Conservation (phyloP, 768 basidiomycete species). For the Rhodotorula toruloides region DNA sequence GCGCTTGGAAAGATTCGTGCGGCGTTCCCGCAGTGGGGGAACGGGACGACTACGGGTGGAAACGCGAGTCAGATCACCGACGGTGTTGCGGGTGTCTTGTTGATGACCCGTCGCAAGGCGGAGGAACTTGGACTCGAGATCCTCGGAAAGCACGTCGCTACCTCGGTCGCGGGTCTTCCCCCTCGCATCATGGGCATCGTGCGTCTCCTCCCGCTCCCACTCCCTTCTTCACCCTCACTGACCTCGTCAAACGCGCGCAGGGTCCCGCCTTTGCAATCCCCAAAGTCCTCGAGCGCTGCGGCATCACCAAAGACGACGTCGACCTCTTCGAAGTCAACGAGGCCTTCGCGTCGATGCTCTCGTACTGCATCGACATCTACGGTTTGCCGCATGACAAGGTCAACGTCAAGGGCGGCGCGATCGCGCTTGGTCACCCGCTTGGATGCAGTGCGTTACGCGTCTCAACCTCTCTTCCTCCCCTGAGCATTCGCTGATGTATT, state of each 20-base stretch:
- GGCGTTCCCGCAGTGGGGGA: constrained; percentile 69
- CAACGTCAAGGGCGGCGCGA: constrained; percentile 86
- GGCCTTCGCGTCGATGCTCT: constrained; percentile 53
- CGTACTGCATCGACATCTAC: constrained; percentile 66
- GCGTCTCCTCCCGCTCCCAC: not conserved
- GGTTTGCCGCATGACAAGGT: constrained; percentile 62
- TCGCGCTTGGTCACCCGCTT: constrained; percentile 58
- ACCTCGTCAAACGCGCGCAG: not conserved
- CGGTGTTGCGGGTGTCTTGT: constrained; percentile 71
- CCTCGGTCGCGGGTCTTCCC: constrained; percentile 62
- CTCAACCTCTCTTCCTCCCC: not conserved
- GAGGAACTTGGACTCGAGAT: constrained; percentile 67
- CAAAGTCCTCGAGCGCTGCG: constrained; percentile 59
- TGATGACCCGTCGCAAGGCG: constrained; percentile 76
- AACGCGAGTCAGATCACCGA: constrained; percentile 89
- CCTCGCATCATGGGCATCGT: constrained; percentile 66
- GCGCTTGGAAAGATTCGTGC: constrained; percentile 74
- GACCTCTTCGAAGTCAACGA: constrained; percentile 86
- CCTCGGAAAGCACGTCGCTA: constrained; percentile 73
- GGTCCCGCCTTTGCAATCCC: constrained; percentile 82
- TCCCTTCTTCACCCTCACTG: not conserved
- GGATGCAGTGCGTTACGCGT: constrained; percentile 26
- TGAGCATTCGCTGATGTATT: not conserved
- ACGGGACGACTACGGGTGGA: constrained; percentile 52
- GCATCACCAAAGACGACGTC: constrained; percentile 63